Evolutionary conservation across 2,329 filamentous ascomycete genomes (phyloP).

Genomic region (Microsporum canis): DNA sequence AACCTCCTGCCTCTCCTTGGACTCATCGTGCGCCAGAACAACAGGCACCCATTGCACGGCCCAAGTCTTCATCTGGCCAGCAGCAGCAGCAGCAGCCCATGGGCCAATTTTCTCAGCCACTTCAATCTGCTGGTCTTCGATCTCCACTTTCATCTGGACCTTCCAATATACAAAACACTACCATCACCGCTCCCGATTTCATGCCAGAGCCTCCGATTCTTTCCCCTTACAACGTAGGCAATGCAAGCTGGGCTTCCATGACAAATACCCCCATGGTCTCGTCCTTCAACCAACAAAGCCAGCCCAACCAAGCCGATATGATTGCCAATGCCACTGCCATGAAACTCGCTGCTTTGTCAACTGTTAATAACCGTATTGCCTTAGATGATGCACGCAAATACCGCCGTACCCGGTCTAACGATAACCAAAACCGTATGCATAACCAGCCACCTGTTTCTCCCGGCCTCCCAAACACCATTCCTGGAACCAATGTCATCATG

Average conservation of each 20-base stretch:
- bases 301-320: slow-evolving; percentile 78
- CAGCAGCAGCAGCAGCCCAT: slow-evolving; percentile 44
- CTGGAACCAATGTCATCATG: slow-evolving; percentile 74
- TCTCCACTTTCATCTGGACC: slow-evolving; percentile 60
- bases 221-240: slow-evolving; percentile 64
- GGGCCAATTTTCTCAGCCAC: slow-evolving; percentile 87
- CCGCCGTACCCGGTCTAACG: slow-evolving; percentile 78
- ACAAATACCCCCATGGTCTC: slow-evolving; percentile 93
- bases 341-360: slow-evolving; percentile 94
- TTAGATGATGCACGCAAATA: slow-evolving; percentile 96
- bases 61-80: slow-evolving; percentile 70
- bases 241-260: slow-evolving; percentile 97
- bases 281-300: slow-evolving; percentile 54
- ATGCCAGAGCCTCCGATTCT: slow-evolving; percentile 65
- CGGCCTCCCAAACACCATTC: slow-evolving; percentile 52
- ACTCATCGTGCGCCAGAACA: slow-evolving; percentile 45
- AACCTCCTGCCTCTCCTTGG: slow-evolving; percentile 73
- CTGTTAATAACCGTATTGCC: slow-evolving; percentile 95
- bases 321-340: slow-evolving; percentile 97
- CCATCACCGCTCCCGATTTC: slow-evolving; percentile 60
- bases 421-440: slow-evolving; percentile 45
- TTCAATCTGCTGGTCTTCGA: slow-evolving; percentile 62
- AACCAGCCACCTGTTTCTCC: slow-evolving; percentile 55
- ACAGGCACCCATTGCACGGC: slow-evolving; percentile 47
- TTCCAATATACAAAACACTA: slow-evolving; percentile 69